Percentiles rank a stretch among this genome's conserved stretches.
Evolutionary conservation across 1,284 basidiomycete genomes (phyloP).

Genomic region (Leccinum huronense): DNA sequence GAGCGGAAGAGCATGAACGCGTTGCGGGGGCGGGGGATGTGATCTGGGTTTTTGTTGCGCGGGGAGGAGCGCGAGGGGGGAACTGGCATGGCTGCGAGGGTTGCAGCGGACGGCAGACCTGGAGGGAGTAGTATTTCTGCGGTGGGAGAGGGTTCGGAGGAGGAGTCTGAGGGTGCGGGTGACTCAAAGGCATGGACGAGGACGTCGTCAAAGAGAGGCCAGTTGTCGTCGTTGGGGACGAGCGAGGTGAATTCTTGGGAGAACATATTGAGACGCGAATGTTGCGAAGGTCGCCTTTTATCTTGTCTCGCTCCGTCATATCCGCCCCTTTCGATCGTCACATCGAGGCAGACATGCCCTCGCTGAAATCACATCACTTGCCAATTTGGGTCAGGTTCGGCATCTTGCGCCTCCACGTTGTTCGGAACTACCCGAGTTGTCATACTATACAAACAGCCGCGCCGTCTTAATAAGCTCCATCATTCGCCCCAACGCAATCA

Average conservation of each 20-base stretch:
- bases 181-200: conserved; percentile 9
- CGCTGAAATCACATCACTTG: conserved; percentile 31
- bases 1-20: conserved; percentile 85
- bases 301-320: conserved; percentile 6
- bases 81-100: conserved; percentile 31
- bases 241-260: conserved; percentile 22
- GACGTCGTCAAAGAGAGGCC: conserved; percentile 29
- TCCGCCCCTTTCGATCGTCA: conserved; percentile 27
- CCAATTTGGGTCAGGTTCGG: conserved; percentile 20
- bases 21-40: conserved; percentile 75
- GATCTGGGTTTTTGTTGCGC: conserved; percentile 35
- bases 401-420: neutral
- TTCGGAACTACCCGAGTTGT: neutral
- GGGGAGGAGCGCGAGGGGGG: conserved; percentile 29
- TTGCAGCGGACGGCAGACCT: conserved; percentile 17
- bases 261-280: conserved; percentile 15
- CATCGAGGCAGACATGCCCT: conserved; percentile 25
- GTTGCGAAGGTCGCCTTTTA: conserved; percentile 26
- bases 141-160: conserved; percentile 11
- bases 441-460: conserved; percentile 10
- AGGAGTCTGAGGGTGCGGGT: conserved; percentile 8
- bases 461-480: conserved; percentile 38
- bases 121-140: conserved; percentile 5
- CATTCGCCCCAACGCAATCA: conserved; percentile 42
- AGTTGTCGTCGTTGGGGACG: conserved; percentile 21